These are phyloP conservation scores for Annulohypoxylon bovei DNA, from an alignment of 495 filamentous ascomycete genomes.

Conservation along the genomic window DNA sequence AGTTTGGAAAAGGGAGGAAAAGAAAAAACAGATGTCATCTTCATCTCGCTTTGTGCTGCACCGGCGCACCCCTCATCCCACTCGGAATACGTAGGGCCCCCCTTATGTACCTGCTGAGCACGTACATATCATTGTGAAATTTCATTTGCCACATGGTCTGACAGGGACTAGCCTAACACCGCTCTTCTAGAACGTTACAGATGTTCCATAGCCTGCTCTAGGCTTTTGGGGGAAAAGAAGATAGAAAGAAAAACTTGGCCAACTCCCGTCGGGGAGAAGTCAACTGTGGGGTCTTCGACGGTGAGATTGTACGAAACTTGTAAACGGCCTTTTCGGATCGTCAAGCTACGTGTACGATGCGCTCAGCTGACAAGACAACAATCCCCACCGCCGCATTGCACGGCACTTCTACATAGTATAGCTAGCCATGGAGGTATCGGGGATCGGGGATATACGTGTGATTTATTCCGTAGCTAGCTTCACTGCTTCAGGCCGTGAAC, in stretches of 20 bases:
- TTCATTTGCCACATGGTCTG: conserved; percentile 43
- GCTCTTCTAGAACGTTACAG: conserved; percentile 47
- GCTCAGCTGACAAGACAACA: conserved; percentile 40
- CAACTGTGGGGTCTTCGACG: conserved; percentile 28
- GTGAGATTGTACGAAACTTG: conserved; percentile 31
- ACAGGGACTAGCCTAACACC: conserved; percentile 30
- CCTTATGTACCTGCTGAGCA: conserved; percentile 11
- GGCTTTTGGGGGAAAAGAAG: conserved; percentile 20
- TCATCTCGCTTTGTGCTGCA: conserved; percentile 34
- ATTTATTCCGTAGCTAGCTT: conserved; percentile 1
- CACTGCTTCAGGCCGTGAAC: conserved; percentile 8
- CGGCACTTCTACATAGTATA: conserved; percentile 23
- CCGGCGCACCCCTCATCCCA: background rate
- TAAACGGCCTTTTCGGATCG: conserved; percentile 37
- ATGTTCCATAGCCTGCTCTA: conserved; percentile 41
- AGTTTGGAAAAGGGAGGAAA: conserved; percentile 11
- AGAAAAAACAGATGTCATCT: conserved; percentile 28
- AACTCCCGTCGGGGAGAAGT: conserved; percentile 16
- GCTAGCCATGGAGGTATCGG: background rate
- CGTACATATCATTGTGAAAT: conserved; percentile 20
- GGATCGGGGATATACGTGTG: background rate
- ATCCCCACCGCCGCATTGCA: conserved; percentile 32
- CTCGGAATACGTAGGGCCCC: conserved; percentile 16
- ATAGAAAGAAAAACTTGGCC: conserved; percentile 27
- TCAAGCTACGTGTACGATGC: conserved; percentile 44